Conservation (phyloP, 768 basidiomycete species). For the Amanita pallidorosea region DNA sequence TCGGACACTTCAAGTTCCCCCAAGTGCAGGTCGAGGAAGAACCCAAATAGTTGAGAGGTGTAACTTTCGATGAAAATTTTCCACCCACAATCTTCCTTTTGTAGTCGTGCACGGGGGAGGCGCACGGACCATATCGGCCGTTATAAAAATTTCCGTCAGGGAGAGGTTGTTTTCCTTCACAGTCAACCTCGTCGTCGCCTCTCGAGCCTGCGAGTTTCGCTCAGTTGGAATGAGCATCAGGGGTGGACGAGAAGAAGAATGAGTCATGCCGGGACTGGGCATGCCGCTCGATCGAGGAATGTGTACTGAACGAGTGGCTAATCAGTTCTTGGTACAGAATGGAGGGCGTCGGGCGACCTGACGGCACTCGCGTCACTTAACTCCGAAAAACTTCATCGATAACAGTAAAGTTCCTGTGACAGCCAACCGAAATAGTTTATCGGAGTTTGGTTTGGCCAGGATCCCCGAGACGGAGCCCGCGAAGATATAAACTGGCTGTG, state of each 20-base stretch:
- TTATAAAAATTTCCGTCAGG: neutral
- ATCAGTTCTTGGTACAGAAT: conserved; percentile 57
- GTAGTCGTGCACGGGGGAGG: conserved; percentile 6
- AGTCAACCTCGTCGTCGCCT: conserved; percentile 19
- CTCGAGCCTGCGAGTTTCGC: conserved; percentile 7
- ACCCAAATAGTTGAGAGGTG: conserved; percentile 71
- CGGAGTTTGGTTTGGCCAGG: neutral
- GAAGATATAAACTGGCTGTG: neutral
- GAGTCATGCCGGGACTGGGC: conserved; percentile 48
- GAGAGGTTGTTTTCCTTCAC: conserved; percentile 12
- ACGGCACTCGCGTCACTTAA: conserved; percentile 2
- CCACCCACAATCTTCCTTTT: conserved; percentile 7
- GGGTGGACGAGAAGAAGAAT: conserved; percentile 43
- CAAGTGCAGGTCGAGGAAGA: conserved; percentile 23
- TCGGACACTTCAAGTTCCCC: conserved; percentile 45
- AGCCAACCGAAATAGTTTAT: conserved; percentile 1
- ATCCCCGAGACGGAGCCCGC: neutral
- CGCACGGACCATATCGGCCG: conserved; percentile 20
- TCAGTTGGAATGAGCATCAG: conserved; percentile 6
- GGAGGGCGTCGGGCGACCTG: neutral
- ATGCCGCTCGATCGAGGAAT: conserved; percentile 44
- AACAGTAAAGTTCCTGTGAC: neutral
- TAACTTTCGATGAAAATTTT: conserved; percentile 42
- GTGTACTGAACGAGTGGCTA: conserved; percentile 46
- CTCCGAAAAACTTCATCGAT: conserved; percentile 3